Percentiles rank a stretch among this genome's conserved stretches.
Conservation (phyloP, 176 grass and related monocot genomes). For the Aegilops speltoides region DNA sequence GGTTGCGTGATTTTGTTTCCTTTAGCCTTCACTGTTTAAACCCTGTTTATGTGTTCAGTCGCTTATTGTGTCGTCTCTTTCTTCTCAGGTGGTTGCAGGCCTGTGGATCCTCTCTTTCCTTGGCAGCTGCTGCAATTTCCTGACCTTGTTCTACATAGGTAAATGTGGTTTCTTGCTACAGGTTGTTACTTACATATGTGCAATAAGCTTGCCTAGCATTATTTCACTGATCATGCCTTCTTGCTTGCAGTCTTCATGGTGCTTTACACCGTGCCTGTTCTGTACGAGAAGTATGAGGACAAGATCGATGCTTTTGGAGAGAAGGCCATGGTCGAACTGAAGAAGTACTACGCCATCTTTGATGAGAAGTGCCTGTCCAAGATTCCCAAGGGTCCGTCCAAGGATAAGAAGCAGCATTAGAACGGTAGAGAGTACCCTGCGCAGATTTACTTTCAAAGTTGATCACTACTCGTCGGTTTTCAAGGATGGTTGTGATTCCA, state of each 20-base stretch:
- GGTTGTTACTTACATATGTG: not conserved
- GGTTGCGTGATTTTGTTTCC: not conserved
- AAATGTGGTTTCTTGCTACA: slow-evolving; percentile 1
- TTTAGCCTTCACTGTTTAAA: not conserved
- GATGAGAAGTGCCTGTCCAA: slow-evolving; percentile 87
- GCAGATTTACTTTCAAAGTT: slow-evolving; percentile 13
- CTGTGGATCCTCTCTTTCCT: slow-evolving; percentile 75
- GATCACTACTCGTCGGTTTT: slow-evolving; percentile 26
- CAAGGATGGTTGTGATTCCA: slow-evolving; percentile 37
- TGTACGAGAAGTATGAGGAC: slow-evolving; percentile 94
- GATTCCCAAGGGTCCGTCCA: slow-evolving; percentile 66
- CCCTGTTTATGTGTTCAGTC: not conserved
- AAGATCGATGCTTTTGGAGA: slow-evolving; percentile 78
- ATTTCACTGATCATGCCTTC: not conserved
- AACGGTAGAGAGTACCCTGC: not conserved
- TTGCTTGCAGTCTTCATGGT: slow-evolving; percentile 73
- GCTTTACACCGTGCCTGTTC: slow-evolving; percentile 74
- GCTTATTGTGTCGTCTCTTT: not conserved
- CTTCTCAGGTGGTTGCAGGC: slow-evolving; percentile 70
- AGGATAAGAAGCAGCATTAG: slow-evolving; percentile 73
- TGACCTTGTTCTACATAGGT: slow-evolving; percentile 91
- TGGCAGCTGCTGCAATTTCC: slow-evolving; percentile 84
- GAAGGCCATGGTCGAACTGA: slow-evolving; percentile 65
- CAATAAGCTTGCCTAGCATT: not conserved
- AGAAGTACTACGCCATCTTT: slow-evolving; percentile 72